Evolutionary conservation across 768 basidiomycete genomes (phyloP).

Genomic region (Bullera alba): DNA sequence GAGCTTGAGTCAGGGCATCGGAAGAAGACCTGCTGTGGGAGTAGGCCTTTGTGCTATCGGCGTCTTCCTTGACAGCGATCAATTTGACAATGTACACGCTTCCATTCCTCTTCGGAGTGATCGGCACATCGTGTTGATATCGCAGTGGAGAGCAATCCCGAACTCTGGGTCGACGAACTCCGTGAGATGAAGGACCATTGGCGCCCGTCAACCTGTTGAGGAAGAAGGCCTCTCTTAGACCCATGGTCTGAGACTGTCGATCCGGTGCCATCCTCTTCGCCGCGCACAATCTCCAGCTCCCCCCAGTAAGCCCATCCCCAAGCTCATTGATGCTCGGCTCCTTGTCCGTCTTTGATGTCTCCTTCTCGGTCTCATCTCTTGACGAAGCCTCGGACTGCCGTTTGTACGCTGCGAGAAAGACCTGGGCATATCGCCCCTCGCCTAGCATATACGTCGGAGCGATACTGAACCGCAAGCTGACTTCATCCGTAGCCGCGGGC

Average conservation of each 20-base stretch:
- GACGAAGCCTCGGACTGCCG: neutral
- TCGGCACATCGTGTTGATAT: neutral
- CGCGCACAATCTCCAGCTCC: slow-evolving; percentile 46
- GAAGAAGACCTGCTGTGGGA: slow-evolving; percentile 24
- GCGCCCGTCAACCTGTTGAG: slow-evolving; percentile 35
- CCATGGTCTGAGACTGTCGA: slow-evolving; percentile 45
- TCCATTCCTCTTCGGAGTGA: slow-evolving; percentile 7
- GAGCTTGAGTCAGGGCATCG: slow-evolving; percentile 5
- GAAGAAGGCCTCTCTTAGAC: slow-evolving; percentile 47
- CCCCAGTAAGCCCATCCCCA: slow-evolving; percentile 14
- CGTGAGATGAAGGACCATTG: neutral
- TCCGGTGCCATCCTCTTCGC: slow-evolving; percentile 47
- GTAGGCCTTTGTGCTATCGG: slow-evolving; percentile 4
- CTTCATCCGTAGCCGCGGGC: slow-evolving; percentile 22
- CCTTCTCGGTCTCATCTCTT: neutral
- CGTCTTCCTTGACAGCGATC: slow-evolving; percentile 36
- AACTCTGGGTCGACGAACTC: too few species aligned
- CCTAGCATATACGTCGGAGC: slow-evolving; percentile 26
- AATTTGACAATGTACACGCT: slow-evolving; percentile 32
- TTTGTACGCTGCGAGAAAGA: slow-evolving; percentile 31
- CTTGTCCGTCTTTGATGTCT: neutral
- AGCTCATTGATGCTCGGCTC: slow-evolving; percentile 5
- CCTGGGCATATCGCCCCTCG: slow-evolving; percentile 38
- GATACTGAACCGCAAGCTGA: slow-evolving; percentile 24
- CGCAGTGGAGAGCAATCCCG: too few species aligned